These are phyloP conservation scores for Byssochlamys sp. DNA, from an alignment of 2,329 filamentous ascomycete genomes.

Conservation along the genomic window DNA sequence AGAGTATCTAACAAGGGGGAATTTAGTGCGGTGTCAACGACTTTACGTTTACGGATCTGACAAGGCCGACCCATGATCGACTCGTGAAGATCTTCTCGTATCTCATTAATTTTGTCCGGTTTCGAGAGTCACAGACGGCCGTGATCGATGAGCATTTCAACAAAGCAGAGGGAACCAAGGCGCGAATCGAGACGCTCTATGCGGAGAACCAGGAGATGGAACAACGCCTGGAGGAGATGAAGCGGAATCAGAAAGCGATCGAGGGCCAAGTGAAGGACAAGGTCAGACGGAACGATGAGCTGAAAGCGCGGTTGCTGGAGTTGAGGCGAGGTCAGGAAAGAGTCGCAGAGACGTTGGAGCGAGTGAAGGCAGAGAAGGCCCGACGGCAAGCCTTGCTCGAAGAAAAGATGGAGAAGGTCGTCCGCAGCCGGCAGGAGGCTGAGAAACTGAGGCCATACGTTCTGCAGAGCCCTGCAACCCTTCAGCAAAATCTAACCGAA, in stretches of 20 bases:
- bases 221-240: constrained; percentile 67
- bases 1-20: not conserved
- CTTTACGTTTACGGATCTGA: constrained; percentile 85
- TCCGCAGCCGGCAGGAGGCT: constrained; percentile 71
- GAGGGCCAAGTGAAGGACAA: constrained; percentile 77
- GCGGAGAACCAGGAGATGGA: constrained; percentile 81
- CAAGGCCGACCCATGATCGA: constrained; percentile 79
- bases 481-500: constrained; percentile 74
- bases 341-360: constrained; percentile 71
- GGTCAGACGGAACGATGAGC: constrained; percentile 71
- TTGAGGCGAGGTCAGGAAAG: constrained; percentile 72
- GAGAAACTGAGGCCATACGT: constrained; percentile 86
- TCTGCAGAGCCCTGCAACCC: constrained; percentile 70
- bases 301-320: constrained; percentile 73
- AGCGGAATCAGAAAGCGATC: constrained; percentile 66
- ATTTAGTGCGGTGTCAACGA: constrained; percentile 76
- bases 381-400: constrained; percentile 56
- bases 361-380: constrained; percentile 69
- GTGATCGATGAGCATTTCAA: constrained; percentile 92
- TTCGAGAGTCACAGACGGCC: constrained; percentile 80
- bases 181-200: constrained; percentile 76
- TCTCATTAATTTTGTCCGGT: constrained; percentile 96
- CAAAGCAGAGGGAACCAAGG: constrained; percentile 75
- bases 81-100: constrained; percentile 94
- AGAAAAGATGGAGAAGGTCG: constrained; percentile 41